These are phyloP conservation scores for Linum tenue DNA, from an alignment of 345 rosid genomes.

Conservation along the genomic window DNA sequence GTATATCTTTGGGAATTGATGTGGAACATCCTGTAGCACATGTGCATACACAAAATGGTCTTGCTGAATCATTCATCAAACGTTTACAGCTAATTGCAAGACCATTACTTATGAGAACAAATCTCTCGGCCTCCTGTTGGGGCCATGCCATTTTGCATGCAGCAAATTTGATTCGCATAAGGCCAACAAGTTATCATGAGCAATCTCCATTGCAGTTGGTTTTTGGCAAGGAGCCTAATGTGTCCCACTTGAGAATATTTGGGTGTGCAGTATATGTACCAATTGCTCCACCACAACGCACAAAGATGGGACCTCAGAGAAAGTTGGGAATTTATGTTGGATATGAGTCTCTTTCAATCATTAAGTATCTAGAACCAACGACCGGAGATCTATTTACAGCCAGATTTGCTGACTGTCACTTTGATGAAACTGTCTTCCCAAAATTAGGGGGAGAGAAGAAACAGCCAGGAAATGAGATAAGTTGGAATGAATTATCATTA, in stretches of 20 bases:
- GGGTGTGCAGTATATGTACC: neutral
- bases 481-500: neutral
- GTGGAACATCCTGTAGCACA: neutral
- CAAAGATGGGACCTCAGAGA: neutral
- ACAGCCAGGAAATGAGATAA: neutral
- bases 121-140: neutral
- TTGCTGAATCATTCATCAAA: slow-evolving; percentile 5
- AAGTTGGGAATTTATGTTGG: slow-evolving; percentile 2
- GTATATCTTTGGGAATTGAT: neutral
- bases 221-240: neutral
- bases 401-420: neutral
- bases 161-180: neutral
- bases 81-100: neutral
- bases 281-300: neutral
- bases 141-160: slow-evolving; percentile 4
- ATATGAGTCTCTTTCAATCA: neutral
- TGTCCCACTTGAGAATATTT: slow-evolving; percentile 6
- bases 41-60: slow-evolving; percentile 11
- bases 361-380: slow-evolving; percentile 1
- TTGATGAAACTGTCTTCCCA: slow-evolving; percentile 1
- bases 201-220: neutral
- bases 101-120: neutral
- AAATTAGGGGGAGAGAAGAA: neutral
- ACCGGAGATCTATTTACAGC: neutral
- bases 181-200: neutral